Evolutionary conservation across 2,329 filamentous ascomycete genomes (phyloP).

Genomic region (Dichotomopilus funicola): DNA sequence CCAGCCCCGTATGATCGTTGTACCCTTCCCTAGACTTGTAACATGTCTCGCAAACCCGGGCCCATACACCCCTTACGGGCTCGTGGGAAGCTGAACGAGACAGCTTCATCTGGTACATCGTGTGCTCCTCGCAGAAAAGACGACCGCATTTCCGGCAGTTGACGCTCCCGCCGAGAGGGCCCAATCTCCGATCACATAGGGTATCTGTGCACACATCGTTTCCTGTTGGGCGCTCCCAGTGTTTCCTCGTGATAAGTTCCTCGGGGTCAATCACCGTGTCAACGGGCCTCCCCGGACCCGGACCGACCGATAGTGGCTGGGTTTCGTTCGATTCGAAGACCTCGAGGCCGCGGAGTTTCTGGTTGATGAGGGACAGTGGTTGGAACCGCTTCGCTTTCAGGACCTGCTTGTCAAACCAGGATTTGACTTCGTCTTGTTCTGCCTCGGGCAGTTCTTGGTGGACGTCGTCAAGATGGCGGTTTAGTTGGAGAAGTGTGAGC

Average conservation of each 20-base stretch:
- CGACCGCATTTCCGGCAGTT: constrained; percentile 92
- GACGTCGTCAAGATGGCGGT: constrained; percentile 75
- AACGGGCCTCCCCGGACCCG: constrained; percentile 35
- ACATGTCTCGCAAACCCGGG: constrained; percentile 95
- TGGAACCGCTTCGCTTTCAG: constrained; percentile 90
- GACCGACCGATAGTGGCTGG: constrained; percentile 31
- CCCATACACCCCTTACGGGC: constrained; percentile 85
- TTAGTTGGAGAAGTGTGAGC: constrained; percentile 88
- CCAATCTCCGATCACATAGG: constrained; percentile 72
- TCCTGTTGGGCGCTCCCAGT: constrained; percentile 76
- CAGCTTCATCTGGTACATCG: constrained; percentile 99
- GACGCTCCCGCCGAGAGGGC: constrained; percentile 72
- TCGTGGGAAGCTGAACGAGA: constrained; percentile 85
- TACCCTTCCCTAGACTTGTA: constrained; percentile 96
- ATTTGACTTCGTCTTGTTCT: constrained; percentile 90
- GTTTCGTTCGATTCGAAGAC: constrained; percentile 90
- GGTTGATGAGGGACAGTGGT: constrained; percentile 82
- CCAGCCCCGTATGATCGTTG: constrained; percentile 73
- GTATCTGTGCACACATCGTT: constrained; percentile 84
- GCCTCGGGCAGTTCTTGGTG: constrained; percentile 85
- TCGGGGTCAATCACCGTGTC: constrained; percentile 65
- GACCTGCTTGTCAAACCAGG: constrained; percentile 94
- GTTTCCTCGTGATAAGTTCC: constrained; percentile 76
- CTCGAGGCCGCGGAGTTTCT: constrained; percentile 86
- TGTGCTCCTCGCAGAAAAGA: constrained; percentile 94